Percentiles rank a stretch among this genome's conserved stretches.
Conservation (phyloP, 768 basidiomycete genomes). For the Chalciporus sphaerocephalus region DNA sequence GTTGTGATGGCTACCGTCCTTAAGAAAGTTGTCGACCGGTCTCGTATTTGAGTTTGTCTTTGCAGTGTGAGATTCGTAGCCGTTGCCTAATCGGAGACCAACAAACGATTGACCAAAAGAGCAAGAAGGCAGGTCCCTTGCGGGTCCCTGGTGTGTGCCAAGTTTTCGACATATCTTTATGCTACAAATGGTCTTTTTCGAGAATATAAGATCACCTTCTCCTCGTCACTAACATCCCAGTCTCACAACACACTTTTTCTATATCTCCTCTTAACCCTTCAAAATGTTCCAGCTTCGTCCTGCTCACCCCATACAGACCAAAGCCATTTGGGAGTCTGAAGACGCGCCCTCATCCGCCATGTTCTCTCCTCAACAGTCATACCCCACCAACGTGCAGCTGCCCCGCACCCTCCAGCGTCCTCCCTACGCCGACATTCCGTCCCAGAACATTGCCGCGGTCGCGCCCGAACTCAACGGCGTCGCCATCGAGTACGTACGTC, state of each 20-base stretch:
- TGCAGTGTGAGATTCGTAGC: slow-evolving; percentile 22
- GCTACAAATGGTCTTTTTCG: slow-evolving; percentile 22
- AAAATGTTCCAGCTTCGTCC: slow-evolving; percentile 35
- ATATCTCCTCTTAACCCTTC: no score
- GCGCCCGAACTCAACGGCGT: slow-evolving; percentile 47
- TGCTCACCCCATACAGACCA: slow-evolving; percentile 34
- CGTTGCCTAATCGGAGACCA: slow-evolving; percentile 28
- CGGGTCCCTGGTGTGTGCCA: slow-evolving; percentile 11
- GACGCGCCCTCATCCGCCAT: slow-evolving; percentile 26
- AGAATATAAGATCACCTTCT: slow-evolving; percentile 29
- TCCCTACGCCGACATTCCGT: slow-evolving; percentile 50
- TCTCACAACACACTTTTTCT: no score
- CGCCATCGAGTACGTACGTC: slow-evolving; percentile 62
- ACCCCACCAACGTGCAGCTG: slow-evolving; percentile 49
- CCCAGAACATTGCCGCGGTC: slow-evolving; percentile 50
- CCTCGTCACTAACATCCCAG: slow-evolving; percentile 11
- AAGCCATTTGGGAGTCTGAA: slow-evolving; percentile 35
- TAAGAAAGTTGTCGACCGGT: no score
- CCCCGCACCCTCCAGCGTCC: slow-evolving; percentile 70
- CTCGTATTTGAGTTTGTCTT: no score
- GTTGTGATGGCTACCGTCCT: background rate
- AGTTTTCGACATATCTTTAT: slow-evolving; percentile 32
- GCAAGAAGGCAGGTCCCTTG: slow-evolving; percentile 24
- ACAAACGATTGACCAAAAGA: slow-evolving; percentile 35
- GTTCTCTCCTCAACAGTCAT: slow-evolving; percentile 28